phyloP scores from a whole-genome alignment of 345 rosid genomes.

The Odontarrhena argentea region DNA sequence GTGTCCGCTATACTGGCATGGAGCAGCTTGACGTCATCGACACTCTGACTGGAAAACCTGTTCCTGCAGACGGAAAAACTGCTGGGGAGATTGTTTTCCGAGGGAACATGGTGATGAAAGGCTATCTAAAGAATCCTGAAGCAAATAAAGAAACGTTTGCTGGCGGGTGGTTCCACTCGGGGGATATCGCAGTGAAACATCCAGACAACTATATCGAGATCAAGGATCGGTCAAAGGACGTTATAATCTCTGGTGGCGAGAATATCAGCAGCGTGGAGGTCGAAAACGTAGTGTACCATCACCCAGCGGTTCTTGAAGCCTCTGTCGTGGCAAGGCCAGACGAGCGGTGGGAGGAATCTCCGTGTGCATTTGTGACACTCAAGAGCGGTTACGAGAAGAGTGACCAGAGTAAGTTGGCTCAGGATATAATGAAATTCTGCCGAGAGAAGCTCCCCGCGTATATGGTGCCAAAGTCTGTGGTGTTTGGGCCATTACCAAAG shows the following conservation, averaged over 20 bases:
- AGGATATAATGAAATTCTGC: conserved; percentile 70
- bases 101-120: conserved; percentile 85
- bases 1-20: conserved; percentile 68
- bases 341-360: conserved; percentile 86
- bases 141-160: conserved; percentile 79
- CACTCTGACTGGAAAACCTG: conserved; percentile 61
- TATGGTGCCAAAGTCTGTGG: conserved; percentile 85
- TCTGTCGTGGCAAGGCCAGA: conserved; percentile 88
- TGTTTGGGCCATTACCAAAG: conserved; percentile 85
- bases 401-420: conserved; percentile 48
- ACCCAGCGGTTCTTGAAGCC: conserved; percentile 79
- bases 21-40: conserved; percentile 74
- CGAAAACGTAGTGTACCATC: conserved; percentile 66
- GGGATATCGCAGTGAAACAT: conserved; percentile 85
- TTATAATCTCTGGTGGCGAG: conserved; percentile 93
- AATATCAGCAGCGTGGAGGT: conserved; percentile 90
- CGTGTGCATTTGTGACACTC: conserved; percentile 82
- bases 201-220: conserved; percentile 85
- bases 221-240: conserved; percentile 88
- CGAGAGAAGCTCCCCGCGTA: conserved; percentile 73
- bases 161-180: conserved; percentile 87
- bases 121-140: conserved; percentile 81
- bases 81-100: conserved; percentile 85
- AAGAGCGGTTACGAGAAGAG: conserved; percentile 53
- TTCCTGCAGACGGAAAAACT: conserved; percentile 80